Evolutionary conservation across 257 asterid genomes (phyloP).

Genomic region (Plantago elongata): DNA sequence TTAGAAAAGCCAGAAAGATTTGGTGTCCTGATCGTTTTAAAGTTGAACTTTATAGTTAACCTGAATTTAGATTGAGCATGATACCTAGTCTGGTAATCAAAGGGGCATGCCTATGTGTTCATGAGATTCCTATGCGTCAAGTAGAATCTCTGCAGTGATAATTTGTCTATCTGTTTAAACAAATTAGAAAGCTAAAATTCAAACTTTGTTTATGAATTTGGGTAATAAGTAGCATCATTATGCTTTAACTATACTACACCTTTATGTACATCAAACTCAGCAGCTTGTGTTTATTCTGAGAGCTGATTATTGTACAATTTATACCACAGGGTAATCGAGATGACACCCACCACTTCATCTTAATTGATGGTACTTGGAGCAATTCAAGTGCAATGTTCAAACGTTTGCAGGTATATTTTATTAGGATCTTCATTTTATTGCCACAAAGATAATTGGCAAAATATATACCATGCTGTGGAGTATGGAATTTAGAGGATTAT

Average conservation of each 20-base stretch:
- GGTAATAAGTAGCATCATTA: too few species aligned
- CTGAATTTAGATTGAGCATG: too few species aligned
- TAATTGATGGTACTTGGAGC: constrained; percentile 98
- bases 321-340: constrained; percentile 36
- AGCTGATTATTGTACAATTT: constrained; percentile 12
- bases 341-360: constrained; percentile 56
- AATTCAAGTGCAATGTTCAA: constrained; percentile 89
- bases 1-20: too few species aligned
- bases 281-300: constrained; percentile 6
- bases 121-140: too few species aligned
- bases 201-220: neutral
- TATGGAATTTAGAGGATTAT: neutral
- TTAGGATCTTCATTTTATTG: neutral
- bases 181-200: neutral
- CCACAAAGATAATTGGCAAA: neutral
- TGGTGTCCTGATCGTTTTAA: too few species aligned
- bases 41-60: too few species aligned
- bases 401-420: constrained; percentile 72
- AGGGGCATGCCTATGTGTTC: too few species aligned
- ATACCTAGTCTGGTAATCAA: too few species aligned
- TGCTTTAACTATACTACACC: neutral
- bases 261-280: neutral
- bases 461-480: constrained; percentile 6
- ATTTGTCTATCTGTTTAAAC: too few species aligned
- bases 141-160: too few species aligned